Evolutionary conservation across 2,329 filamentous ascomycete genomes (phyloP), one percentile per base, ranked within the genome.

Genomic region (Zasmidium cellare): DNA sequence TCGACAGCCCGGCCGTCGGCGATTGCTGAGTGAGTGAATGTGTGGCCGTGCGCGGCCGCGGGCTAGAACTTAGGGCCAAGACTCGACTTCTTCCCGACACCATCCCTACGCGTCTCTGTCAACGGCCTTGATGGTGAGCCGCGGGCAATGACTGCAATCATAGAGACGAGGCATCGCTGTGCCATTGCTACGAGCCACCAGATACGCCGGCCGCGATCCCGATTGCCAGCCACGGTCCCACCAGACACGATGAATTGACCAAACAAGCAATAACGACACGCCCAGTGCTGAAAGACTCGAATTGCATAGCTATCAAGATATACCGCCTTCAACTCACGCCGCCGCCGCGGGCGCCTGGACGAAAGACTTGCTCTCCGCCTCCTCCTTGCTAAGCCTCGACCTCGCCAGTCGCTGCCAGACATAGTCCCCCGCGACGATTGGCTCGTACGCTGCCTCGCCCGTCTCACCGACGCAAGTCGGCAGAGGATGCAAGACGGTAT

Each of bases 401-500:
- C 57, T 58, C 25, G 64, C 57, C n/a, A 66, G 35, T 23, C 63
- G 47, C 49, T 53, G 49, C 57, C 61, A 65, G 2, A 66, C 64
- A 60, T 66, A 66, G 18, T 67, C 65, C 1, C 65, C 65, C 18
- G 65, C 65, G n/a, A 62, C 41, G 16, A 67, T 60, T 20, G 63
- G 61, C 50, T 67, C 59, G 49, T 67, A 67, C 25, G 24, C 53
- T 48, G 57, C 60, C 49, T 51, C 56, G 7, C 49, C 55, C 6
- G 53, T 58, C 19, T 59, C 60, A 2, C 55, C 28, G 16, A 66
- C 19, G 20, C 64, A 66, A 12, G 62, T 64, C 22, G 61, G 55
- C 48, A 66, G 19, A 9, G 64, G 58, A 22, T 38, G 46, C 23
- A 66, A 45, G 14, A 66, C 54, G 6, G 64, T 65, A 49, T 76